Percentiles rank a stretch among this genome's conserved stretches.
These are phyloP conservation scores for Trypanosoma platydactyli DNA, from an alignment of 208 protist genomes.

Conservation along the genomic window DNA sequence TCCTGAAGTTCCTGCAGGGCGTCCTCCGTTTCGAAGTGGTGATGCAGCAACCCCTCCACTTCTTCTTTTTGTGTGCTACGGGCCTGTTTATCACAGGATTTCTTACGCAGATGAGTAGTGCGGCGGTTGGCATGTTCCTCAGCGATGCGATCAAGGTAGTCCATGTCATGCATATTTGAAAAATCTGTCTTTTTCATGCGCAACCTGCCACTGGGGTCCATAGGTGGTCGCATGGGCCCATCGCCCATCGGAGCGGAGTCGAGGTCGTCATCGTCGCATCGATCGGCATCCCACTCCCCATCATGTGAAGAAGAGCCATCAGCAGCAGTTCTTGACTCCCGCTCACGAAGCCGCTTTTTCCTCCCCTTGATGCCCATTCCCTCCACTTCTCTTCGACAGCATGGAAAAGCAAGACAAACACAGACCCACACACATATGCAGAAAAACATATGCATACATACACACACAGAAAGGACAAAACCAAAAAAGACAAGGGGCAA, in stretches of 20 bases:
- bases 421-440: not conserved
- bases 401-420: not conserved
- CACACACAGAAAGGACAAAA: not conserved
- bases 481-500: too few relatives aligned
- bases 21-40: conserved; percentile 36
- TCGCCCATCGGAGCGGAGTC: conserved; percentile 32
- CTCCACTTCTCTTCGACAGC: conserved; percentile 3
- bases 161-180: conserved; percentile 79
- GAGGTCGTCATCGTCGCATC: conserved; percentile 12
- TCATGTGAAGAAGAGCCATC: conserved; percentile 21
- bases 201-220: conserved; percentile 47
- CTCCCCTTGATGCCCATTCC: conserved; percentile 86
- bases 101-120: conserved; percentile 34
- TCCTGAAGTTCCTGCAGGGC: too few relatives aligned
- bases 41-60: conserved; percentile 34
- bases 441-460: not conserved
- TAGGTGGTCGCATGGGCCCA: conserved; percentile 48
- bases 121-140: conserved; percentile 73
- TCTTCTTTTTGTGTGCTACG: conserved; percentile 27
- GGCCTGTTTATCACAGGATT: conserved; percentile 23
- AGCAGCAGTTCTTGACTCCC: conserved; percentile 34
- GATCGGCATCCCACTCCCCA: conserved; percentile 16
- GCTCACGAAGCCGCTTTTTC: conserved; percentile 65
- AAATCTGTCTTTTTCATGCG: conserved; percentile 86
- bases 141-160: conserved; percentile 74